Conservation (phyloP, 2,329 filamentous ascomycete genomes). For the Colletotrichum salicis region DNA sequence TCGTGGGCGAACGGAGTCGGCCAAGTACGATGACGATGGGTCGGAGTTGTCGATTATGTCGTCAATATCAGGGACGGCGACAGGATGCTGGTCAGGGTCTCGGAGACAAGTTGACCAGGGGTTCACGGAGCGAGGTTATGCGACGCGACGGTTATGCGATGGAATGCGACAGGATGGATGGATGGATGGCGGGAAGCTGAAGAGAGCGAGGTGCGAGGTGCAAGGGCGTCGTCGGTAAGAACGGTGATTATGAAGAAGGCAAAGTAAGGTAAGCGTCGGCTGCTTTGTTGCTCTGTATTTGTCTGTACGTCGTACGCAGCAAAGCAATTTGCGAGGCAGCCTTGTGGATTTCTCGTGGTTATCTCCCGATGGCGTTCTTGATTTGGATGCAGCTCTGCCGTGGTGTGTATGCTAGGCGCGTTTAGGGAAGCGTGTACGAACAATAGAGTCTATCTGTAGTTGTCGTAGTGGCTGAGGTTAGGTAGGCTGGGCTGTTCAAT, state of each 20-base stretch:
- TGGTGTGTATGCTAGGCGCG: neutral
- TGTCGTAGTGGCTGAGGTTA: neutral
- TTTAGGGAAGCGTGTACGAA: neutral
- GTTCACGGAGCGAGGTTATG: constrained; percentile 12
- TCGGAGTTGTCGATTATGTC: neutral
- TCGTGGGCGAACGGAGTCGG: constrained; percentile 2
- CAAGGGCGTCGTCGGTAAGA: neutral
- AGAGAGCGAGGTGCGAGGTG: neutral
- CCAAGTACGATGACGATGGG: constrained; percentile 10
- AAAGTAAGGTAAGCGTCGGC: neutral
- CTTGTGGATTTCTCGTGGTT: constrained; percentile 2
- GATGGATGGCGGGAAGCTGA: neutral
- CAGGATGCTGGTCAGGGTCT: neutral
- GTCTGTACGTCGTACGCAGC: neutral
- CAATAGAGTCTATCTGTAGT: neutral
- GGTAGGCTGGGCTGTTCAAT: neutral
- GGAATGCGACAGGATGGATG: constrained; percentile 1
- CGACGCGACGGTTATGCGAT: constrained; percentile 18
- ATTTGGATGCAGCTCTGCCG: neutral
- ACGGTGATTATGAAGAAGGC: neutral
- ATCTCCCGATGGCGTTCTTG: neutral
- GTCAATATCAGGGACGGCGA: neutral
- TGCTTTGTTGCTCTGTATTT: neutral
- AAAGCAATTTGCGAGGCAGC: neutral
- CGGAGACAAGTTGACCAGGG: neutral